Conservation (phyloP, 1,284 basidiomycete genomes). For the Austroboletus olivaceoglutinosus region DNA sequence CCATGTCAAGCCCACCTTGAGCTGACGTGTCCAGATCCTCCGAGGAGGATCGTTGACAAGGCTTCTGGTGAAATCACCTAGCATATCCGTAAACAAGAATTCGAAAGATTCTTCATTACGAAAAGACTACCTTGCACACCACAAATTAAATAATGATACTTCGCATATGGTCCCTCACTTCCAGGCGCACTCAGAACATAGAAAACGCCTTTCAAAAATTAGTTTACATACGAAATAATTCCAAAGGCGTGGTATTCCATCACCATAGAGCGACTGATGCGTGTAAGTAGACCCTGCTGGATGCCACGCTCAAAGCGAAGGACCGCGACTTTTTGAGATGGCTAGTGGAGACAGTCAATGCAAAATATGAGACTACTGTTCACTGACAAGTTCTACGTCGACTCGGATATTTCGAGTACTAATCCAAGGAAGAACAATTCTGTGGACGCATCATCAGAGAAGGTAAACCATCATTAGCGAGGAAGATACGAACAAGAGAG, state of each 20-base stretch:
- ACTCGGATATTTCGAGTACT: constrained; percentile 71
- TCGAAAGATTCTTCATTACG: neutral
- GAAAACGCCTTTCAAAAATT: constrained; percentile 1
- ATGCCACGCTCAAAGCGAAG: constrained; percentile 61
- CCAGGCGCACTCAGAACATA: constrained; percentile 13
- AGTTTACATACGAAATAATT: constrained; percentile 47
- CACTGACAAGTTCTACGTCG: constrained; percentile 67
- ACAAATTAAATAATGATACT: constrained; percentile 74
- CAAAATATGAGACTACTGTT: neutral
- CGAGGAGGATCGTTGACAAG: constrained; percentile 67
- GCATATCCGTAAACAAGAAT: constrained; percentile 3
- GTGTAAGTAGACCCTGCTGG: constrained; percentile 60
- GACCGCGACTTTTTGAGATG: constrained; percentile 58
- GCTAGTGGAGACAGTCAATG: constrained; percentile 34
- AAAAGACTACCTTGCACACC: constrained; percentile 61
- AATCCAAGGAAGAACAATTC: constrained; percentile 71
- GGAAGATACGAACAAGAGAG: constrained; percentile 54
- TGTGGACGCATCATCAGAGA: constrained; percentile 29
- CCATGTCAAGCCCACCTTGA: constrained; percentile 49
- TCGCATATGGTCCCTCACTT: constrained; percentile 65
- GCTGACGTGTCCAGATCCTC: constrained; percentile 67
- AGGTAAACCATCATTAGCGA: neutral
- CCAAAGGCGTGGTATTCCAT: constrained; percentile 67
- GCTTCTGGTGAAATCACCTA: constrained; percentile 69
- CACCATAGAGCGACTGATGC: constrained; percentile 53